Conservation (phyloP, 495 filamentous ascomycete genomes). For the Clohesyomyces aquaticus region DNA sequence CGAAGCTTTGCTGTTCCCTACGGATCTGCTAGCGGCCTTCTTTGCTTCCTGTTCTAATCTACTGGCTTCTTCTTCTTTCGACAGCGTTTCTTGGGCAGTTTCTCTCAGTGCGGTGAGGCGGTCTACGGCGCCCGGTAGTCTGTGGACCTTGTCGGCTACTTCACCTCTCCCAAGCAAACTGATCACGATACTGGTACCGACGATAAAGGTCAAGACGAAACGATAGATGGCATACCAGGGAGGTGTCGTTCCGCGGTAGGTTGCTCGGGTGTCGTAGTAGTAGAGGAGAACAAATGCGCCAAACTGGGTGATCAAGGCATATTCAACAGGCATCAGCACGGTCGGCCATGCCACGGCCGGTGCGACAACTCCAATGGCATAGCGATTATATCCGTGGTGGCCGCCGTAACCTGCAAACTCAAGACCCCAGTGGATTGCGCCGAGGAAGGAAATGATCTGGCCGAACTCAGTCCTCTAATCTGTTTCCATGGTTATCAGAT, state of each 20-base stretch:
- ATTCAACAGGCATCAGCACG: constrained; percentile 80
- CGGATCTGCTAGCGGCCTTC: background rate
- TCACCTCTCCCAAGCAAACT: constrained; percentile 85
- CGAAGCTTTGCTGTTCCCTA: constrained; percentile 1
- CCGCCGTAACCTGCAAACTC: constrained; percentile 79
- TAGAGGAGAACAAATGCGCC: constrained; percentile 86
- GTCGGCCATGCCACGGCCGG: constrained; percentile 93
- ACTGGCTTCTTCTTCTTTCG: constrained; percentile 23
- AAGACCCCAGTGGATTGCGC: constrained; percentile 93
- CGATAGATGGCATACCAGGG: constrained; percentile 92
- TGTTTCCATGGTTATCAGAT: background rate
- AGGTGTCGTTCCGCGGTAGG: constrained; percentile 79
- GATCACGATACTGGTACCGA: constrained; percentile 83
- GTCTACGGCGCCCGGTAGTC: constrained; percentile 56
- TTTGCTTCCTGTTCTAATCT: constrained; percentile 15
- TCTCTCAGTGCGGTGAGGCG: constrained; percentile 54
- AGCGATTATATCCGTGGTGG: constrained; percentile 72
- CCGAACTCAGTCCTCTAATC: background rate
- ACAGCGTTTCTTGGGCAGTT: constrained; percentile 15
- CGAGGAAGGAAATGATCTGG: constrained; percentile 92
- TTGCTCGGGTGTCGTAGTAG: constrained; percentile 80
- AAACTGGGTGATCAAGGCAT: constrained; percentile 90
- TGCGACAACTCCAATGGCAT: constrained; percentile 79
- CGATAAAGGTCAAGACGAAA: constrained; percentile 92
- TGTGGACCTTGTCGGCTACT: constrained; percentile 64